Percentiles rank a stretch among this genome's conserved stretches.
Evolutionary conservation across 257 asterid species (phyloP).

Genomic region (Euphrasia confusa): DNA sequence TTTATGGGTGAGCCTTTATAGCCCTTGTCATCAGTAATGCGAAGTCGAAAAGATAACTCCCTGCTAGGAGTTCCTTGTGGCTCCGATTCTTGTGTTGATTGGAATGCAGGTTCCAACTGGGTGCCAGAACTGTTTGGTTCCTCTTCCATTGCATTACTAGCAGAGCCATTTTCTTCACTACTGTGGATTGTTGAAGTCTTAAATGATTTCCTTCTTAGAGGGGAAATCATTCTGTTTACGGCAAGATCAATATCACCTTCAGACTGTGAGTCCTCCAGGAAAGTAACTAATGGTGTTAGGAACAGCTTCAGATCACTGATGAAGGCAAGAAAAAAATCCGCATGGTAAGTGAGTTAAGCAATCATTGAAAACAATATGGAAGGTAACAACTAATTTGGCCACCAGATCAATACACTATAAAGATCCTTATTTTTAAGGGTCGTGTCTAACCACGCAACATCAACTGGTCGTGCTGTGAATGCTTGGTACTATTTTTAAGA

Average conservation of each 20-base stretch:
- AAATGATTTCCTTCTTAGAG: constrained; percentile 51
- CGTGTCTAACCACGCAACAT: not conserved
- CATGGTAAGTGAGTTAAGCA: constrained; percentile 28
- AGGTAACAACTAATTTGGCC: not conserved
- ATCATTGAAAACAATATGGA: constrained; percentile 5
- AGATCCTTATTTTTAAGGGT: not conserved
- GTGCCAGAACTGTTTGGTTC: constrained; percentile 29
- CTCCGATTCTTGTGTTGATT: constrained; percentile 39
- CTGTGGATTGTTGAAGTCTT: constrained; percentile 28
- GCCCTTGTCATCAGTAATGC: constrained; percentile 64
- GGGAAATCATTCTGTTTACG: constrained; percentile 55
- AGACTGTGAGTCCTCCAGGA: constrained; percentile 65
- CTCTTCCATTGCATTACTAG: constrained; percentile 32
- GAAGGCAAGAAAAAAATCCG: constrained; percentile 10
- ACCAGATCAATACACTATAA: too few relatives aligned
- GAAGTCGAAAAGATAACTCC: constrained; percentile 61
- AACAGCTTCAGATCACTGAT: constrained; percentile 78
- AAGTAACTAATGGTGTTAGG: constrained; percentile 79
- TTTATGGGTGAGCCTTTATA: constrained; percentile 54
- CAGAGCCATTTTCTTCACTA: constrained; percentile 38
- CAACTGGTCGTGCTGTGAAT: constrained; percentile 14
- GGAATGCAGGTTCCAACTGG: constrained; percentile 27
- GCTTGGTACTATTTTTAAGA: not conserved
- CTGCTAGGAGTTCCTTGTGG: constrained; percentile 45
- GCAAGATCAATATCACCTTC: constrained; percentile 70